phyloP scores from a whole-genome alignment of 805 yeast genomes.

The Wickerhamiella parazyma region DNA sequence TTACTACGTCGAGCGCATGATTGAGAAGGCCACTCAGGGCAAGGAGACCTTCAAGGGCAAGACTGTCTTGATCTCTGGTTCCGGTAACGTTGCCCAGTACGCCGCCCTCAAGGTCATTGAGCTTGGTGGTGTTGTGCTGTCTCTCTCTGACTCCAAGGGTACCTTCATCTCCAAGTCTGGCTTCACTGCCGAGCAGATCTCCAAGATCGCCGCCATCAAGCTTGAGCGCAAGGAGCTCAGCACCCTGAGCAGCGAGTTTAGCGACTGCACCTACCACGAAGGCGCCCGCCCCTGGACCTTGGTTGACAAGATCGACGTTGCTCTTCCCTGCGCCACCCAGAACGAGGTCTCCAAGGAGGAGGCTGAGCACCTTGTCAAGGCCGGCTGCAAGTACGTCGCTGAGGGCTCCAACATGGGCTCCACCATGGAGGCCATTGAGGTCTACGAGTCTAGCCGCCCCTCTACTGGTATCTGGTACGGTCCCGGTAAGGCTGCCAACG shows the following conservation, averaged over 20 bases:
- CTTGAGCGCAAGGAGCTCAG: conserved; percentile 48
- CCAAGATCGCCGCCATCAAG: conserved; percentile 66
- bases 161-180: conserved; percentile 57
- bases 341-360: conserved; percentile 95
- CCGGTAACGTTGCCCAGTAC: conserved; percentile 98
- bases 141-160: conserved; percentile 93
- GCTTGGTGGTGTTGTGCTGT: conserved; percentile 89
- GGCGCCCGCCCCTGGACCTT: conserved; percentile 96
- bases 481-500: conserved; percentile 98
- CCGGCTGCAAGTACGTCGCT: conserved; percentile 86
- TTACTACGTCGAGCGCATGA: conserved; percentile 95
- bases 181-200: conserved; percentile 70
- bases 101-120: conserved; percentile 96
- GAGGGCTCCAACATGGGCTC: conserved; percentile 99
- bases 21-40: conserved; percentile 81
- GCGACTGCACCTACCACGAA: conserved; percentile 57
- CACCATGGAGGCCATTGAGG: conserved; percentile 90
- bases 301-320: conserved; percentile 86
- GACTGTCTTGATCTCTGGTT: conserved; percentile 92
- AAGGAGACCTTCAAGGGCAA: conserved; percentile 84
- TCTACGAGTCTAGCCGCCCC: conserved; percentile 53
- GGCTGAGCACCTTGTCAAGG: conserved; percentile 85
- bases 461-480: conserved; percentile 78
- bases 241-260: conserved; percentile 21
- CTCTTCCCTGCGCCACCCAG: conserved; percentile 96